Evolutionary conservation across 2,329 filamentous ascomycete species (phyloP).

Genomic region (Cladophialophora yegresii): DNA sequence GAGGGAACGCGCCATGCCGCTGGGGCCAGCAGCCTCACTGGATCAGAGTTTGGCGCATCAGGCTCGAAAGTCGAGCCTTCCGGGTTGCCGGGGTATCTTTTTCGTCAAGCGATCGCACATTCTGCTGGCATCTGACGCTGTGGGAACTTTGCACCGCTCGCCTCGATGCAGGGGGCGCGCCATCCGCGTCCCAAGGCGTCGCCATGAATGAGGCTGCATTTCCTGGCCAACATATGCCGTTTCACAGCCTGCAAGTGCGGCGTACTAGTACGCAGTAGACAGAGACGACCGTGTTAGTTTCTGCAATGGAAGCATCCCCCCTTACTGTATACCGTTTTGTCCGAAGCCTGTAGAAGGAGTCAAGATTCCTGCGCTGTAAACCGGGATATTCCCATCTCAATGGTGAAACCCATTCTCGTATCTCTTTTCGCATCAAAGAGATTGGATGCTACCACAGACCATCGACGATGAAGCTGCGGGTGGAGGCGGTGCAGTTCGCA

Average conservation of each 20-base stretch:
- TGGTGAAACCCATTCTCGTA: background rate
- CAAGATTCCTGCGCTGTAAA: background rate
- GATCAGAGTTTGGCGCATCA: background rate
- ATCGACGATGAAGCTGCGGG: background rate
- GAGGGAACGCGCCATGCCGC: conserved; percentile 1
- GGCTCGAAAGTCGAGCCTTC: conserved; percentile 8
- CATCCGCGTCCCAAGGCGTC: conserved; percentile 1
- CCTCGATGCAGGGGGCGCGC: conserved; percentile 11
- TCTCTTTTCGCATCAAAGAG: background rate
- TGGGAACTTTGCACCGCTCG: background rate
- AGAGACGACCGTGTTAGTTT: background rate
- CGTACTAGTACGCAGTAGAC: background rate
- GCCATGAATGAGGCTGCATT: conserved; percentile 10
- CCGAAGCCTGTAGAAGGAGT: background rate
- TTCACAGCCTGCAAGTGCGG: background rate
- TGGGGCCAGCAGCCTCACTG: conserved; percentile 3
- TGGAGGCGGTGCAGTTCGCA: background rate
- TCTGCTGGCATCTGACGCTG: background rate
- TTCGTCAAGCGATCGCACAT: background rate
- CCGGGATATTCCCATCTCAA: background rate
- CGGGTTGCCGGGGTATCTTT: conserved; percentile 1
- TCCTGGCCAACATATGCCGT: conserved; percentile 5
- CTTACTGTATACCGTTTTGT: background rate
- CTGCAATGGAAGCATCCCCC: background rate
- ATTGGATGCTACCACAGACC: background rate